Base-by-base conservation (phyloP, 1,284 basidiomycete species). In the Trichosporon asahii region DNA sequence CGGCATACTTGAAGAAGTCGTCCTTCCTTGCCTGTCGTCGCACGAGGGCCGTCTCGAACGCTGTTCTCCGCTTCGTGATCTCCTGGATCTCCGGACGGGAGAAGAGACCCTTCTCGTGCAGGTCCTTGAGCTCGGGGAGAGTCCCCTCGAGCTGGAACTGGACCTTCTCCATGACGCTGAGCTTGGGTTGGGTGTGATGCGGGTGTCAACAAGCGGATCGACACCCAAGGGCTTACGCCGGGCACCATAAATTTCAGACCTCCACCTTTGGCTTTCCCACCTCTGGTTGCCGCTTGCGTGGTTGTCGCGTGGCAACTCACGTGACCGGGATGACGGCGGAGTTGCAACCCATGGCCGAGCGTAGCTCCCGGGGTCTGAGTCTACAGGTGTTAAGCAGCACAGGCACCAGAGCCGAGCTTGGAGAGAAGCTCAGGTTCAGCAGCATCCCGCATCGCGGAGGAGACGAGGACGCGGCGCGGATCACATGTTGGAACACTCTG, bases 101-200 rank as follows among this genome's bases (percentile, higher is more conserved):
- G 83, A 99, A 98, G 69, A 98, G 85, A 72, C 89, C 89, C 84
- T 92, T 94, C 76, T 94, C 89, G 75, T 93, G 90, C 27, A 98
- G 87, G 84, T 97, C 94, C 84, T 94, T 95, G 77, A 98, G 91
- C 89, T 98, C 95, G 68, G 91, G 89, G 87, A 97, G 91, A 88
- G 95, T 95, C 86, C 94, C 90, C 89, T 97, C 95, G 82, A 96
- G 92, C 85, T 95, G 90, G 78, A 92, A 96, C 76, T 96, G 92
- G 0, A 97, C 94, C 74, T 94, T 89, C 87, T 97, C 94, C 94
- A 96, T 96, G 64, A 46, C 57, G 57, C 14, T 11, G 57, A 18
- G 18, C 18, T 44, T 3, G 35, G 9, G 7, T 37, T 37, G 14
- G 35, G 18, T 44, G 40, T 44, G 40, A n/a, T 18, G 40, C 3